phyloP scores from a whole-genome alignment of 1,139 yeast genomes.

The Eremothecium coryli region DNA sequence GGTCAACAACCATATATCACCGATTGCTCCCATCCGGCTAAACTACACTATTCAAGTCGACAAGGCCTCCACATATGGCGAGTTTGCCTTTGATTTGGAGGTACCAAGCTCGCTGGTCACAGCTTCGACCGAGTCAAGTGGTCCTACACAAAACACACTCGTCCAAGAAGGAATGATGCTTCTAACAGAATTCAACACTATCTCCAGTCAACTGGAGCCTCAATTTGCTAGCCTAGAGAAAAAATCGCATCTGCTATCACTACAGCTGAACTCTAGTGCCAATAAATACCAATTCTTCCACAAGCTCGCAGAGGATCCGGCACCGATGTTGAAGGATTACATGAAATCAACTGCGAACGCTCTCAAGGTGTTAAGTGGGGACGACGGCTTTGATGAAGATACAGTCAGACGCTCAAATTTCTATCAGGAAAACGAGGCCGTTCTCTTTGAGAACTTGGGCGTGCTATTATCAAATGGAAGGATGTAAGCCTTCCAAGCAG shows the following conservation, averaged over 20 bases:
- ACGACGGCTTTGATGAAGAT: conserved; percentile 87
- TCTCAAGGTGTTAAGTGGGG: conserved; percentile 68
- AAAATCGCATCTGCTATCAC: conserved; percentile 21
- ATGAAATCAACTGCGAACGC: conserved; percentile 66
- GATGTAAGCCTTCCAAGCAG: too few species aligned
- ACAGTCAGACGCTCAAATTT: conserved; percentile 74
- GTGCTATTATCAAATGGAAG: conserved; percentile 46
- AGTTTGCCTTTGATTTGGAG: conserved; percentile 64
- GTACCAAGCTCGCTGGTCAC: conserved; percentile 28
- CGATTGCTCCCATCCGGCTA: conserved; percentile 68
- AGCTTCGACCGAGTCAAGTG: conserved; percentile 22
- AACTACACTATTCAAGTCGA: conserved; percentile 71
- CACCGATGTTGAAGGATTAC: conserved; percentile 64
- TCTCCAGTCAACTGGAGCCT: conserved; percentile 43
- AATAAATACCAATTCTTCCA: conserved; percentile 64
- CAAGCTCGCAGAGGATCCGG: conserved; percentile 68
- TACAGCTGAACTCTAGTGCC: conserved; percentile 49
- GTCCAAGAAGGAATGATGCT: conserved; percentile 34
- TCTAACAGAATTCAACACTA: conserved; percentile 40
- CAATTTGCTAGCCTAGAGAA: conserved; percentile 22
- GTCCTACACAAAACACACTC: conserved; percentile 1
- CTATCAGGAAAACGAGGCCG: conserved; percentile 57
- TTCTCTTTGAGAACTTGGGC: conserved; percentile 68
- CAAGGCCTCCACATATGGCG: conserved; percentile 73
- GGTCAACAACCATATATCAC: conserved; percentile 53